Conservation (phyloP, 192 early-diverging fungal genomes). For the Backusella luteola region DNA sequence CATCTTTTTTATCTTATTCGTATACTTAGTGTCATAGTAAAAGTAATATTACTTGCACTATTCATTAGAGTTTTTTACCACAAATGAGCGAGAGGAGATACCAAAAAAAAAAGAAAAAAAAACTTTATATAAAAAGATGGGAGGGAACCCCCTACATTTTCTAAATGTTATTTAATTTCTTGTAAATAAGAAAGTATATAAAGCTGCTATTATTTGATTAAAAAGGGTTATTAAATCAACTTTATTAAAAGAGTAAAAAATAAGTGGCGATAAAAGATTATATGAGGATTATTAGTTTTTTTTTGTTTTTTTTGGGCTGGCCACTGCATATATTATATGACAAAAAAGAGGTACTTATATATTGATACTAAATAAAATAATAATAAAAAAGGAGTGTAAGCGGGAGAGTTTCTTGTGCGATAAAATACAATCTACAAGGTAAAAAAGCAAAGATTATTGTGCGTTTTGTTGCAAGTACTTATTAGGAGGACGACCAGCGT, state of each 20-base stretch:
- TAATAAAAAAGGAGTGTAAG: background rate
- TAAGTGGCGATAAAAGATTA: background rate
- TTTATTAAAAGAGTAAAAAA: background rate
- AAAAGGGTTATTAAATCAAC: background rate
- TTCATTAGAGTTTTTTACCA: background rate
- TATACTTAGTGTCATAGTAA: background rate
- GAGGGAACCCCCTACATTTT: background rate
- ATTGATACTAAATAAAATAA: background rate
- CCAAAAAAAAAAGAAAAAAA: background rate
- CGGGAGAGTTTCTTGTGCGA: background rate
- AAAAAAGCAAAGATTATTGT: background rate
- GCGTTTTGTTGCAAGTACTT: constrained; percentile 2
- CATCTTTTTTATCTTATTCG: no score
- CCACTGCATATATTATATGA: background rate
- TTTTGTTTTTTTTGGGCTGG: background rate
- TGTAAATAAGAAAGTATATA: background rate
- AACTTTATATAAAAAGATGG: background rate
- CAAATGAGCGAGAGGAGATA: background rate
- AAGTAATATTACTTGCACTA: background rate
- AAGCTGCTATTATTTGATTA: background rate
- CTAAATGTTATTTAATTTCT: background rate
- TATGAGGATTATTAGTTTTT: background rate
- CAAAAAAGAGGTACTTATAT: background rate
- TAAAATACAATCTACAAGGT: background rate
- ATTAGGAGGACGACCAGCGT: constrained; percentile 3